Evolutionary conservation across 352 stramenopile species (phyloP).

Genomic region (Phytophthora citrophthora): DNA sequence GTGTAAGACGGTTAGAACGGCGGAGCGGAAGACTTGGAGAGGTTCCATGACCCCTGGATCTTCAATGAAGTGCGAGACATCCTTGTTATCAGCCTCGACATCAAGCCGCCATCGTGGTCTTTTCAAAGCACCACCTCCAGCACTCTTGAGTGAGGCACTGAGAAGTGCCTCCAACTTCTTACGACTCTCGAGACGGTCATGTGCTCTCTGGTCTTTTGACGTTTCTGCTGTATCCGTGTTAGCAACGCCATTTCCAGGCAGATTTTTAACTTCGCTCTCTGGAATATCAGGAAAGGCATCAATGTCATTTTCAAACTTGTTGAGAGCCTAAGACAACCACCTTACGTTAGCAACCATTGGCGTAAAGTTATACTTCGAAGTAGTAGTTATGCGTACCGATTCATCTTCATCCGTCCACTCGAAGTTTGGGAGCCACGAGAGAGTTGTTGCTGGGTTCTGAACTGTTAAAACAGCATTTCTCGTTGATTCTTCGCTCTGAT

Average conservation of each 20-base stretch:
- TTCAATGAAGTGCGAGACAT: slow-evolving; percentile 35
- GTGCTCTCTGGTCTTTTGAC: slow-evolving; percentile 30
- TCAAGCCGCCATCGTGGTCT: slow-evolving; percentile 63
- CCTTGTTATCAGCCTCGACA: slow-evolving; percentile 37
- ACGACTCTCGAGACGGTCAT: slow-evolving; percentile 47
- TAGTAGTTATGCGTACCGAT: slow-evolving; percentile 28
- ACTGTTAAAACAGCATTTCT: not conserved
- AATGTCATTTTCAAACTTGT: slow-evolving; percentile 35
- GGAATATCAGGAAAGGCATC: not conserved
- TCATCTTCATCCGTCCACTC: slow-evolving; percentile 69
- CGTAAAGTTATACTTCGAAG: not conserved
- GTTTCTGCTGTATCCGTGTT: not conserved
- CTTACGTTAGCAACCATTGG: not conserved
- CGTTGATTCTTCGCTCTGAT: not conserved
- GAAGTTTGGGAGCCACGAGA: slow-evolving; percentile 47
- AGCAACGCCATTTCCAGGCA: not conserved
- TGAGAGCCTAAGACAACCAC: slow-evolving; percentile 30
- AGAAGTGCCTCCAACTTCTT: slow-evolving; percentile 51
- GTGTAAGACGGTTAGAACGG: slow-evolving; percentile 35
- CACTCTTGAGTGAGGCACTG: slow-evolving; percentile 36
- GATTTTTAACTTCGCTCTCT: not conserved
- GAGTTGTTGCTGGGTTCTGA: slow-evolving; percentile 9
- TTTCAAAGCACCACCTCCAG: slow-evolving; percentile 19
- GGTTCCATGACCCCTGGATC: slow-evolving; percentile 31
- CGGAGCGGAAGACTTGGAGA: slow-evolving; percentile 55